phyloP scores from a whole-genome alignment of 2,329 filamentous ascomycete genomes.

The Colletotrichum theobromicola region DNA sequence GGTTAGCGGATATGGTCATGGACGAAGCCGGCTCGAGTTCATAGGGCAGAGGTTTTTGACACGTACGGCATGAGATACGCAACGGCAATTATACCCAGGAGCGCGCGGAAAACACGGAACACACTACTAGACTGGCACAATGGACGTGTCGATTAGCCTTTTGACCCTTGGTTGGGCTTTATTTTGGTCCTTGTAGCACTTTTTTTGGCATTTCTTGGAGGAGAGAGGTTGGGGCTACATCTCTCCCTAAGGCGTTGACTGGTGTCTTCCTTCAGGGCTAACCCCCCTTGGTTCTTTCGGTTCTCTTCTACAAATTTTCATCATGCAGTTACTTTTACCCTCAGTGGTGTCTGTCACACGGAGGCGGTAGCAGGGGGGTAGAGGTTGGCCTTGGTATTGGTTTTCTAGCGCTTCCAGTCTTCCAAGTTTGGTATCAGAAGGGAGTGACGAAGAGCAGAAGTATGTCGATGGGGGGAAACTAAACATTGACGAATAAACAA shows the following conservation, averaged over 20 bases:
- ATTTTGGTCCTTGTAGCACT: not conserved
- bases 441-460: not conserved
- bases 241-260: conserved; percentile 9
- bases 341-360: not conserved
- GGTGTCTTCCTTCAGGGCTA: not conserved
- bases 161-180: not conserved
- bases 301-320: not conserved
- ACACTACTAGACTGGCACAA: conserved; percentile 1
- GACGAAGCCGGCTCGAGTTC: not conserved
- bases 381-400: not conserved
- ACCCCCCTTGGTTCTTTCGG: not conserved
- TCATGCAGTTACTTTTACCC: not conserved
- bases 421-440: not conserved
- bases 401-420: not conserved
- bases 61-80: conserved; percentile 20
- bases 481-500: not conserved
- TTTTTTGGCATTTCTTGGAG: conserved; percentile 6
- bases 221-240: not conserved
- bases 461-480: not conserved
- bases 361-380: not conserved
- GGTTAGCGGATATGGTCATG: not conserved
- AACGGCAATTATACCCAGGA: conserved; percentile 21
- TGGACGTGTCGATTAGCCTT: not conserved
- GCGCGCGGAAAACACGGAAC: conserved; percentile 14
- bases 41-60: not conserved